Evolutionary conservation across 2,329 filamentous ascomycete genomes (phyloP), one percentile per base, ranked within the genome.

Genomic region (Atkinsonella hypoxylon): DNA sequence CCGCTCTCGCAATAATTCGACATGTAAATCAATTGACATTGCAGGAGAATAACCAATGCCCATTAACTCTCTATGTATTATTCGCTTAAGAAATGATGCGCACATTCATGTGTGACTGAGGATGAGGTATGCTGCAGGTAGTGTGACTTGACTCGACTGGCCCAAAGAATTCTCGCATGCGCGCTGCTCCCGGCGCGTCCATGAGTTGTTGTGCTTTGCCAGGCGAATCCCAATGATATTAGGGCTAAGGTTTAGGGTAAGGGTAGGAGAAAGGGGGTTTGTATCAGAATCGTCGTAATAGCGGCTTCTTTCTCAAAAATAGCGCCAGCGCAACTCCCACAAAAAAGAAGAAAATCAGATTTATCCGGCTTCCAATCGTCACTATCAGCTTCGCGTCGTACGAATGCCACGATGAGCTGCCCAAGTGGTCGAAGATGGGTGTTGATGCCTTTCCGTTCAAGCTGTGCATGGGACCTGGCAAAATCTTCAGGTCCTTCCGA

Each of bases 371-470:
- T 22, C 56, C 56, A 32, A 58, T 49, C 1, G 53, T 53, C 2
- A 55, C 50, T 32, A 58, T 56, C 41, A 58, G 52, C 34, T 51
- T 55, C 6, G 57, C 67, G 48, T 71, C 68, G 44, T 63, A 68
- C 6, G 63, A 65, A 55, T 71, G 68, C 68, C 68, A 71, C 4
- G 67, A 69, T 17, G 68, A 70, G 49, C 66, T 67, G 40, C 68
- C 68, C 8, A 70, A 59, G 51, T 71, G 68, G 36, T 67, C 60
- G 54, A 70, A 70, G 3, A 70, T 57, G 10, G 68, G 68, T 2
- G 68, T 71, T 18, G 63, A 59, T 9, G 68, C 68, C 12, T 55
- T 56, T 0, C 68, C 68, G 51, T 67, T 71, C 8, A 71, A 61
- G 54, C 63, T 66, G 53, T 70, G 67, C 53, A 70, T 38, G 0